Evolutionary conservation across 768 basidiomycete genomes (phyloP), one percentile per base, ranked within the genome.

Genomic region (Hydnomerulius pinastri): DNA sequence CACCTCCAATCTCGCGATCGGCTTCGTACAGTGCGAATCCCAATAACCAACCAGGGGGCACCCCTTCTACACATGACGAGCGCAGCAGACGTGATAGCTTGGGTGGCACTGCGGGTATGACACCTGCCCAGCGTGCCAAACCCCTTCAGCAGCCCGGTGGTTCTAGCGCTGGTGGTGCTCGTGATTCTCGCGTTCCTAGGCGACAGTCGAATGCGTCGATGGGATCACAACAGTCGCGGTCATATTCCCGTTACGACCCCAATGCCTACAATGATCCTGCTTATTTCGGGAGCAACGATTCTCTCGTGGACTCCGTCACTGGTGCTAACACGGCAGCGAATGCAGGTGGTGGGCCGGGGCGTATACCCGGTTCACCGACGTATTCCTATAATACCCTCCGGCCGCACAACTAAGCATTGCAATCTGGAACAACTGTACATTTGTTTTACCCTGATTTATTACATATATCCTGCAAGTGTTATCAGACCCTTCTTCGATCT

Each of bases 1-100:
- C 48, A 1, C 66, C 66, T 28, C 68, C 67, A 12, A 46, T 68
- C 36, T 55, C 62, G 15, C 67, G 67, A 20, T 58, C 60, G 0
- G 54, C 57, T n/a, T 13, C 47, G 4, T 62, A 52, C 43, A 53
- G 40, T 2, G 46, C 35, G 12, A 33, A 37, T 7, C 1, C 38
- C 4, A 23, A 53, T 42, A 20, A 46, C 36, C 49, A 51, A 17
- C 44, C 43, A 0, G 36, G 41, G 1, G 55, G 55, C 21, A 41
- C 56, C 6, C 57, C 68, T 15, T 48, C 47, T 18, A 59, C 68
- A 32, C 51, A 55, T 4, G 68, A 70, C 4, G 55, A 58, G 2
- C 66, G 57, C 4, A 66, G 62, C 6, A 48, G 64, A 30, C 60
- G 42, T 12, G 55, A 61, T 13, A 67, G 67, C 38, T 10, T 57